Base-by-base conservation (phyloP, 305 asterid species). In the Fraxinus latifolia region DNA sequence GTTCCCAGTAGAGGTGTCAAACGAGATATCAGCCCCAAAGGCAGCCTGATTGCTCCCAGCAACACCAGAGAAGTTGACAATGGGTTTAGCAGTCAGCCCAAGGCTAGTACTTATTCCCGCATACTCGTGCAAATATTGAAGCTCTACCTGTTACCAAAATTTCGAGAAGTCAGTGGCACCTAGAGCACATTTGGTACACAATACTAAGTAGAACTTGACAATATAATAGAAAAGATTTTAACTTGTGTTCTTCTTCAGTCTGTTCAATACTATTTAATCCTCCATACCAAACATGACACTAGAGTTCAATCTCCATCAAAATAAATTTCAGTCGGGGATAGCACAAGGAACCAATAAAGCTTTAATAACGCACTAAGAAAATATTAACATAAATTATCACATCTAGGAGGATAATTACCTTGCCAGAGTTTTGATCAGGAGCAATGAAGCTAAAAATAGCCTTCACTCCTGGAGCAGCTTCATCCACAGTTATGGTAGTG, bases 401-500 rank as follows among this genome's bases (percentile, higher is more conserved):
- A 73, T 21, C 50, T 1, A 73, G 36, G 36, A 67, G 82, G 19
- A 33, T 78, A 62, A 65, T 75, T 86, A 94, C 98, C 97, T 94
- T 94, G 87, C 92, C 97, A 71, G 98, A 94, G 82, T 85, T 93
- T 80, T 92, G 97, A 85, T 93, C 97, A 21, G 97, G 98, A 85
- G 92, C 91, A 78, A 87, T 89, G 87, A 91, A 89, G 91, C 94
- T 92, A 53, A 94, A 83, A 85, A 91, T 90, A 5, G 98, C 91
- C 93, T 92, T 94, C 88, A 93, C 91, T 71, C 98, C 98, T 29
- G 98, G 98, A 53, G 97, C 97, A 83, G 97, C 92, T 80, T 94
- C 98, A 70, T 94, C 96, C 21, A 93, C 83, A 14, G 91, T 86
- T 78, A 93, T 83, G 81, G 97, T 93, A 2, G 94, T 86, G 87